A percentile compares a stretch with the other conserved stretches of the same genome.
Evolutionary conservation across 192 early-diverging fungal genomes (phyloP).

Genomic region (Glomus cerebriforme): DNA sequence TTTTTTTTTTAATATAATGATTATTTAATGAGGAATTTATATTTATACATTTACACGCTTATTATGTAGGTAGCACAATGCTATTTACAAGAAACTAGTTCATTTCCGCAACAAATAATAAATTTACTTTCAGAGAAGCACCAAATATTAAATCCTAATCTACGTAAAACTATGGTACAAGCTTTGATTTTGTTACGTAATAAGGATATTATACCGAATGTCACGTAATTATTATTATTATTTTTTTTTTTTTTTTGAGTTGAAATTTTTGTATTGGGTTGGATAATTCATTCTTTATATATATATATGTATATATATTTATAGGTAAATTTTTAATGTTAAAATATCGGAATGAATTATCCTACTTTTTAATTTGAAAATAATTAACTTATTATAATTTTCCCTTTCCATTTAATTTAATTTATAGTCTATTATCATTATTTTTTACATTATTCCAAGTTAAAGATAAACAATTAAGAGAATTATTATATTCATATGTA

Average conservation of each 20-base stretch:
- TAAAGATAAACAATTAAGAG: slow-evolving; percentile 89
- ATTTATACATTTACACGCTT: background rate
- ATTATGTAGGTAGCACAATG: slow-evolving; percentile 70
- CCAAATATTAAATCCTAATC: slow-evolving; percentile 76
- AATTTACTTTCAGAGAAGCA: slow-evolving; percentile 81
- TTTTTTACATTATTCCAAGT: slow-evolving; percentile 97
- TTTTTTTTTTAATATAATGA: background rate
- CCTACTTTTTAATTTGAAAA: no score
- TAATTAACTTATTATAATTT: no score
- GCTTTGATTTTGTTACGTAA: slow-evolving; percentile 85
- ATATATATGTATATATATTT: background rate
- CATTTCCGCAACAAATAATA: slow-evolving; percentile 85
- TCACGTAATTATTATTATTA: slow-evolving; percentile 20
- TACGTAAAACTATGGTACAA: slow-evolving; percentile 88
- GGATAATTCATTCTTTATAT: background rate
- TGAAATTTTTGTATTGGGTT: background rate
- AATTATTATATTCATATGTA: slow-evolving; percentile 89
- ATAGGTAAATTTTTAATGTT: slow-evolving; percentile 8
- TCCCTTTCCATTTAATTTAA: background rate
- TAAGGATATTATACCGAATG: slow-evolving; percentile 67
- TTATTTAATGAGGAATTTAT: background rate
- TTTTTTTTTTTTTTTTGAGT: background rate
- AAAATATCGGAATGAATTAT: background rate
- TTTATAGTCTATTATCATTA: slow-evolving; percentile 69
- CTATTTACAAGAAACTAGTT: slow-evolving; percentile 79